Evolutionary conservation across 129 eudicot species (phyloP).

Genomic region (Arctium lappa): DNA sequence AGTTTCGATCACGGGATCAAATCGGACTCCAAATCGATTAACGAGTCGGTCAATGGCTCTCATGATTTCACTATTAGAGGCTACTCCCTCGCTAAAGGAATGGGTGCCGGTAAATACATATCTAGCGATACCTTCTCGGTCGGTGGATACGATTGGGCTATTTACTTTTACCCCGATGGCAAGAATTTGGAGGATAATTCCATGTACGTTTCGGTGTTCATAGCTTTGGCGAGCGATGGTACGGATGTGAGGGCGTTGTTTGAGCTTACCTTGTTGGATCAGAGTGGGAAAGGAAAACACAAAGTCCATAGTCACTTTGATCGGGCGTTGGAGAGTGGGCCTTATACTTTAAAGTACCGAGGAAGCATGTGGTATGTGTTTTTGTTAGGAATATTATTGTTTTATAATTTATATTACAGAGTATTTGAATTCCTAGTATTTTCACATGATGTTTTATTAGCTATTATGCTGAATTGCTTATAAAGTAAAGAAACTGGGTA

Average conservation of each 20-base stretch:
- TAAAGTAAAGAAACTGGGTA: neutral
- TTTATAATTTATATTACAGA: neutral
- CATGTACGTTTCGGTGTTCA: slow-evolving; percentile 57
- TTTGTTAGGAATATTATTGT: neutral
- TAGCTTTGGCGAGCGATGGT: slow-evolving; percentile 72
- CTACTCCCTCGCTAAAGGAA: slow-evolving; percentile 71
- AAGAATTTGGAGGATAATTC: slow-evolving; percentile 64
- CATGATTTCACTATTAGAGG: slow-evolving; percentile 67
- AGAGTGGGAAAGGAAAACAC: slow-evolving; percentile 67
- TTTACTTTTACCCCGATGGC: slow-evolving; percentile 73
- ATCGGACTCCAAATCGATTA: slow-evolving; percentile 66
- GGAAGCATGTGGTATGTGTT: slow-evolving; percentile 90
- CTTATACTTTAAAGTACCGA: slow-evolving; percentile 71
- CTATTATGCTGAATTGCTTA: neutral
- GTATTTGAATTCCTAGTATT: neutral
- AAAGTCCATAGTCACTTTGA: slow-evolving; percentile 89
- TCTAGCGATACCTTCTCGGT: slow-evolving; percentile 68
- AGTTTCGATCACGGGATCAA: slow-evolving; percentile 29
- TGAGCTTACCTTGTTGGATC: slow-evolving; percentile 78
- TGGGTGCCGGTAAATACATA: slow-evolving; percentile 67
- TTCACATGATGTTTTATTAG: neutral
- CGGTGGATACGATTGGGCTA: slow-evolving; percentile 85
- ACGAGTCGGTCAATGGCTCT: slow-evolving; percentile 74
- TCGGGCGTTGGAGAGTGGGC: slow-evolving; percentile 80
- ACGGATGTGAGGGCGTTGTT: slow-evolving; percentile 80